Percentiles rank a stretch among this genome's conserved stretches.
phyloP scores from a whole-genome alignment of 2,329 filamentous ascomycete genomes.

The Cordyceps farinosa region DNA sequence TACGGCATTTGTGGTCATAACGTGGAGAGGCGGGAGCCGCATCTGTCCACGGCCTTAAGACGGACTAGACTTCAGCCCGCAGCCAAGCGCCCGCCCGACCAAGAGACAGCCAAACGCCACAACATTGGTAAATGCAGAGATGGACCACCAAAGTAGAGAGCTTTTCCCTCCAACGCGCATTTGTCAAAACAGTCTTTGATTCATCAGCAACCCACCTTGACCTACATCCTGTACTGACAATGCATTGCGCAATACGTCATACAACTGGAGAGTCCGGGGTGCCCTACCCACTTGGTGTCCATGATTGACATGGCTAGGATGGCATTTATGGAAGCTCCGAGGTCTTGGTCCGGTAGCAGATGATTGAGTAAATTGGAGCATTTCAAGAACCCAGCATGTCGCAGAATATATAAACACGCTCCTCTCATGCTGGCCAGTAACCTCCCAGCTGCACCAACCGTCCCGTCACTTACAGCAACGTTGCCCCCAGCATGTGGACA shows the following conservation, averaged over 20 bases:
- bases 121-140: not conserved
- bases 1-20: not conserved
- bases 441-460: not conserved
- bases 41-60: not conserved
- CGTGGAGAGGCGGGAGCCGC: not conserved
- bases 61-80: not conserved
- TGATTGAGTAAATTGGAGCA: not conserved
- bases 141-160: no score
- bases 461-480: not conserved
- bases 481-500: conserved; percentile 42
- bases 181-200: not conserved
- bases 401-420: not conserved
- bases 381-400: not conserved
- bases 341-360: not conserved
- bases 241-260: conserved; percentile 4
- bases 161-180: not conserved
- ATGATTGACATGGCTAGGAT: not conserved
- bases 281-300: conserved; percentile 7
- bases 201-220: not conserved
- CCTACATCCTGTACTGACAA: not conserved
- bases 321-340: conserved; percentile 5
- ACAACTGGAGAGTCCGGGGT: conserved; percentile 8
- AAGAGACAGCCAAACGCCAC: not conserved
- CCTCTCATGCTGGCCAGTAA: not conserved
- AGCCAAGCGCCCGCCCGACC: not conserved